phyloP scores from a whole-genome alignment of 768 basidiomycete species.

The Boletus tomentosulus region DNA sequence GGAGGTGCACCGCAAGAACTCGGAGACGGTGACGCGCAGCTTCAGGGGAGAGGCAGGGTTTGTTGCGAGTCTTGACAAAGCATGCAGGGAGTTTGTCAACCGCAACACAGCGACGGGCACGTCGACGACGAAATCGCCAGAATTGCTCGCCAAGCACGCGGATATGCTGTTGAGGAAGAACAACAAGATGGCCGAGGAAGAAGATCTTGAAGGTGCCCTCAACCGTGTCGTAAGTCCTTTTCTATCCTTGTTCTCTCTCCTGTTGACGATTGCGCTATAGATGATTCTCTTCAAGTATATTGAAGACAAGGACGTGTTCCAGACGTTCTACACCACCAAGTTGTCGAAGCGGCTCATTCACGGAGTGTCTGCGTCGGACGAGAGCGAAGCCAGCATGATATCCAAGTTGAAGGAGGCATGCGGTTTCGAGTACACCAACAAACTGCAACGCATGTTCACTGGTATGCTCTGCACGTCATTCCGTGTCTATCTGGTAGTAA shows the following conservation, averaged over 20 bases:
- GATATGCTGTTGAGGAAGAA: constrained; percentile 88
- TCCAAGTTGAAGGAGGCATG: constrained; percentile 95
- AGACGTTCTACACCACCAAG: constrained; percentile 94
- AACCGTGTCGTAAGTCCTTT: constrained; percentile 73
- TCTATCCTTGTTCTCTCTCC: not conserved
- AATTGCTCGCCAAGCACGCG: constrained; percentile 87
- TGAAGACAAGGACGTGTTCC: constrained; percentile 98
- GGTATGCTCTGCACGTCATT: constrained; percentile 42
- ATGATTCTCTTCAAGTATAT: constrained; percentile 98
- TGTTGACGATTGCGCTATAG: constrained; percentile 38
- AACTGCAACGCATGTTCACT: constrained; percentile 95
- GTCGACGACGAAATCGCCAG: constrained; percentile 84
- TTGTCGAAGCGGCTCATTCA: constrained; percentile 90
- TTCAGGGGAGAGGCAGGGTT: constrained; percentile 94
- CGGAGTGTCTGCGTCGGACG: constrained; percentile 88
- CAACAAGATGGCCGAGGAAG: constrained; percentile 93
- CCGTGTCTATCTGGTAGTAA: not conserved
- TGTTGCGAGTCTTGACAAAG: constrained; percentile 89
- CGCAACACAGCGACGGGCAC: constrained; percentile 83
- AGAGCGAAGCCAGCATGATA: constrained; percentile 97
- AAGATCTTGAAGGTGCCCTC: constrained; percentile 83
- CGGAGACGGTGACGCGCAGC: constrained; percentile 80
- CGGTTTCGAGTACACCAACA: constrained; percentile 95
- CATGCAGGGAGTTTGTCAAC: constrained; percentile 94
- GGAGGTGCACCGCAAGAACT: constrained; percentile 89